Percentiles rank a stretch among this genome's conserved stretches.
phyloP scores from a whole-genome alignment of 2,329 filamentous ascomycete species.

The Podosphaera xanthii region DNA sequence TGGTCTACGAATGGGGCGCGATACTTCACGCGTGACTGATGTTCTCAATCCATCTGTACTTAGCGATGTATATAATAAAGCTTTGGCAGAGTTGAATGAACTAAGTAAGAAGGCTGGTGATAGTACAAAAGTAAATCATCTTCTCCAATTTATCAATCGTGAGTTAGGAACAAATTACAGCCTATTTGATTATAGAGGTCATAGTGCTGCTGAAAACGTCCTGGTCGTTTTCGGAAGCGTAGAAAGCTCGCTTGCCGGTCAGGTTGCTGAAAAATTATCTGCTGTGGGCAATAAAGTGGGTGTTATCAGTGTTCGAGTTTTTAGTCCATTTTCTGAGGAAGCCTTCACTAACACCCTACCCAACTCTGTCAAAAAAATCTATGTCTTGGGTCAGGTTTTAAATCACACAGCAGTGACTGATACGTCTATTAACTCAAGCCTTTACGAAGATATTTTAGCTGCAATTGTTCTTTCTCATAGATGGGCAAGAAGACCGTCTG shows the following conservation, averaged over 20 bases:
- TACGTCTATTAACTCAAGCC: conserved; percentile 51
- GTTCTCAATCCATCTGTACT: conserved; percentile 52
- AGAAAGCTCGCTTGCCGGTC: conserved; percentile 65
- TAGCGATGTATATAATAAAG: conserved; percentile 41
- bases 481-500: conserved; percentile 36
- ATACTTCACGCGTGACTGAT: conserved; percentile 64
- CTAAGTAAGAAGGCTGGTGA: conserved; percentile 48
- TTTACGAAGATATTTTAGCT: conserved; percentile 82
- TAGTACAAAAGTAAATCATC: conserved; percentile 46
- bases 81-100: conserved; percentile 36
- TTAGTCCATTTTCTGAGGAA: conserved; percentile 87
- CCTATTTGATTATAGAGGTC: conserved; percentile 83
- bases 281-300: conserved; percentile 58
- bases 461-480: conserved; percentile 57
- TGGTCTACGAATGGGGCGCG: conserved; percentile 59
- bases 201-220: conserved; percentile 56
- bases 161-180: conserved; percentile 86
- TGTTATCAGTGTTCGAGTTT: conserved; percentile 76
- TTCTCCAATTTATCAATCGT: conserved; percentile 58
- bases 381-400: conserved; percentile 72
- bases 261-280: conserved; percentile 53
- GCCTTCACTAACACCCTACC: conserved; percentile 71
- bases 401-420: conserved; percentile 54
- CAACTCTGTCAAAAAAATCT: conserved; percentile 48
- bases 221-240: conserved; percentile 83